Evolutionary conservation across 352 stramenopile species (phyloP), one percentile per base, ranked within the genome.

Genomic region (Globisporangium splendens): DNA sequence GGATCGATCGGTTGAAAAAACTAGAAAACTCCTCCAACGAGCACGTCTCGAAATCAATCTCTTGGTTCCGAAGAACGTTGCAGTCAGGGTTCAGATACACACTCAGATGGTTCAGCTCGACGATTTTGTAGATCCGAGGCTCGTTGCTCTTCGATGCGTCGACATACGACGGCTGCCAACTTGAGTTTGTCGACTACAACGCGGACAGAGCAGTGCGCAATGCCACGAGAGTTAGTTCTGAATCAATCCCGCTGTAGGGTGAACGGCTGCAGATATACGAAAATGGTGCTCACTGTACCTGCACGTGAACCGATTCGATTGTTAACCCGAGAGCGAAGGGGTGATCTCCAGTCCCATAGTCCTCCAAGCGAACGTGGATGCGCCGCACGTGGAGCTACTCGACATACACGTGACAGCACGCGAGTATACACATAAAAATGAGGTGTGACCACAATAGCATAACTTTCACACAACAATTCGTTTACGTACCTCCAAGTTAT

Each of bases 41-140:
- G 60, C 86, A 96, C 14, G 56, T 81, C 48, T 78, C 66, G 52
- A 87, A 91, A 55, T 95, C 77, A 15, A 86, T 65, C 12, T 59
- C 61, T 42, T 72, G 65, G 39, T 88, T 76, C 17, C 68, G 69
- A 22, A 89, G 56, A 31, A 94, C 51, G 10, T 92, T 75, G 54
- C 80, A 88, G 41, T 95, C 74, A 15, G 85, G 86, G 50, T 96
- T 88, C 44, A 92, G 68, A 52, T 96, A 96, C 42, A 95, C 70
- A 24, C 85, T 94, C 39, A 96, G 61, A 46, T 96, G 87, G 60
- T 96, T 95, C 31, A 96, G 68, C 64, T 95, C 83, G 14, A 96
- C 76, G 54, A 86, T 89, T 63, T 96, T 96, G 59, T 92, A 96
- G 56, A 96, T 95, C 1, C 86, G 78, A n/a, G 85, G 82, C 50